phyloP scores from a whole-genome alignment of 139 green algal genomes.

The Ettlia oleoabundans region DNA sequence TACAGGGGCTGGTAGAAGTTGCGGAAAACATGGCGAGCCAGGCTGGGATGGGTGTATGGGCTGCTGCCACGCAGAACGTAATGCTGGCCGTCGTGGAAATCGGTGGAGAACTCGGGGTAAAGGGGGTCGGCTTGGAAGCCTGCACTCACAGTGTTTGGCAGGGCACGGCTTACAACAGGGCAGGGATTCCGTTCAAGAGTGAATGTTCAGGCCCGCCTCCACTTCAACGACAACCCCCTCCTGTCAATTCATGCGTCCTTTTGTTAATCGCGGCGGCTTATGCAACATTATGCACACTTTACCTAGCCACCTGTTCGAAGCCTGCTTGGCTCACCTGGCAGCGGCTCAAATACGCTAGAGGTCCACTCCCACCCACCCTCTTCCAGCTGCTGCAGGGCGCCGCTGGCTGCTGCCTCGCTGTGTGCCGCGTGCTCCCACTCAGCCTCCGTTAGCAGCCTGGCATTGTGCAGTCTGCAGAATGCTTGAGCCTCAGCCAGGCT shows the following conservation, averaged over 20 bases:
- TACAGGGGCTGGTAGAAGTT: conserved; percentile 74
- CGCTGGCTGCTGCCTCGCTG: background rate
- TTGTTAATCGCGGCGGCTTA: too few relatives aligned
- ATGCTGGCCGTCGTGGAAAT: conserved; percentile 74
- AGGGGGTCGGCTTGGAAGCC: conserved; percentile 56
- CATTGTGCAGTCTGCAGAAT: conserved; percentile 39
- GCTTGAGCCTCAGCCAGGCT: conserved; percentile 67
- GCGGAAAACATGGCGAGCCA: conserved; percentile 59
- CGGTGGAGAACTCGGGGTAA: conserved; percentile 67
- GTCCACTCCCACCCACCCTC: conserved; percentile 74
- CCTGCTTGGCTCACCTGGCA: conserved; percentile 33
- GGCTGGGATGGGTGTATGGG: conserved; percentile 53
- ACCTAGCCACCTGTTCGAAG: too few relatives aligned
- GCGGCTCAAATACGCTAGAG: conserved; percentile 46
- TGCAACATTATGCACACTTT: too few relatives aligned
- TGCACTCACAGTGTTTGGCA: too few relatives aligned
- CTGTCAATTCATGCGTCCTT: too few relatives aligned
- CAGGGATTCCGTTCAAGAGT: too few relatives aligned
- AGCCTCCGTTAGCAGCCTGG: conserved; percentile 63
- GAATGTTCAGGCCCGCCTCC: too few relatives aligned
- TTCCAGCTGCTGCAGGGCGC: conserved; percentile 25
- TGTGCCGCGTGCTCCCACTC: conserved; percentile 49
- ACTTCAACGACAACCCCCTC: too few relatives aligned
- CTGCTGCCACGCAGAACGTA: conserved; percentile 61
- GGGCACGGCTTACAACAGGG: too few relatives aligned